Evolutionary conservation across 2,329 filamentous ascomycete species (phyloP), one percentile per base, ranked within the genome.

Genomic region (Lithohypha guttulata): DNA sequence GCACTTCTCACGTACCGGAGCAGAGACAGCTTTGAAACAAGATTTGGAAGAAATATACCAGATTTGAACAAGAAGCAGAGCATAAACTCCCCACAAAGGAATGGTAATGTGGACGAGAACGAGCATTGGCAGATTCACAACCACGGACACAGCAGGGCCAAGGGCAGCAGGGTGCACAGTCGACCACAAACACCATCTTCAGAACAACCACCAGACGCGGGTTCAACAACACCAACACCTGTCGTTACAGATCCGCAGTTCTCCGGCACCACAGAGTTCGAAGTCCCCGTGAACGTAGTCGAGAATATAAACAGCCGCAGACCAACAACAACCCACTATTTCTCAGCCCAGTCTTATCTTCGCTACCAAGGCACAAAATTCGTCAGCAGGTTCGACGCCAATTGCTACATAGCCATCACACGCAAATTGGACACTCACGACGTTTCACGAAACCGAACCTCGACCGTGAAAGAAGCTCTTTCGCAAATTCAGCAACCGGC

Each of bases 341-440:
- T 96, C 63, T 96, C 91, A 0, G 91, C 91, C 1, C 91, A 98
- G 59, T 95, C 87, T 0, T 98, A 98, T 61, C 74, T 98, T 29
- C 82, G 91, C 14, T 98, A 98, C 61, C 91, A 98, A 62, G 89
- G 86, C 41, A 75, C 81, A 53, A 98, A 98, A 61, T 98, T 98
- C 53, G 91, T 96, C 53, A 86, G 84, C 60, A 82, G 91, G 7
- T 98, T 96, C 59, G 91, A 98, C 61, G 84, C 86, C 54, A 98
- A 98, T 60, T 98, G 91, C 65, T 98, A 98, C 65, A 96, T 98
- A 51, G 87, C 91, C 50, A 95, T 98, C 61, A 96, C 91, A 3
- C 81, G 91, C 54, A 98, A 98, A 62, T 75, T 98, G 11, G 91
- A 98, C 58, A 96, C 91, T 0, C 91, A 98, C 60, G 91, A 98